A percentile compares a stretch with the other conserved stretches of the same genome.
These are phyloP conservation scores for Penicillium bialowiezense DNA, from an alignment of 495 filamentous ascomycete species.

Conservation along the genomic window DNA sequence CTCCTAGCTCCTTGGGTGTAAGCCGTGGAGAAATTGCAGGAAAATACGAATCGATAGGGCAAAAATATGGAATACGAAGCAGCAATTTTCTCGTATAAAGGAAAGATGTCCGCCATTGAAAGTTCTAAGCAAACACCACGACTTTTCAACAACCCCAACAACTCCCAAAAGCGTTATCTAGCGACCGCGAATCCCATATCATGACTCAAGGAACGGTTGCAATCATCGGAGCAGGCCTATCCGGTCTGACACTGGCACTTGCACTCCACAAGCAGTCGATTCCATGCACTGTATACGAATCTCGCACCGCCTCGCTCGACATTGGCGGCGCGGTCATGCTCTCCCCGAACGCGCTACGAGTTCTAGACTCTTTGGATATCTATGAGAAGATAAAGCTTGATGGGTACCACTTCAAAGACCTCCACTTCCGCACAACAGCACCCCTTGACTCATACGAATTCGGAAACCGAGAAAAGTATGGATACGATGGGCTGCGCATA, in stretches of 20 bases:
- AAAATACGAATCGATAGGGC: no score
- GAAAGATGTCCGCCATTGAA: neutral
- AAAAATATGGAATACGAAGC: no score
- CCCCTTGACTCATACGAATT: slow-evolving; percentile 44
- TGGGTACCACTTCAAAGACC: slow-evolving; percentile 35
- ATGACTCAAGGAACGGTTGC: slow-evolving; percentile 21
- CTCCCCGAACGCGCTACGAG: slow-evolving; percentile 48
- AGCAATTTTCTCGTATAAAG: no score
- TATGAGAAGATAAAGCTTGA: slow-evolving; percentile 34
- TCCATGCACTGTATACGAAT: slow-evolving; percentile 44
- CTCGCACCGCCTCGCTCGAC: slow-evolving; percentile 28
- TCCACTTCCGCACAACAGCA: slow-evolving; percentile 41
- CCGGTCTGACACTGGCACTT: slow-evolving; percentile 47
- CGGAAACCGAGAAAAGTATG: slow-evolving; percentile 38
- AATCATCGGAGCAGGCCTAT: slow-evolving; percentile 48
- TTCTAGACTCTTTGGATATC: slow-evolving; percentile 45
- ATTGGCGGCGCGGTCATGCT: slow-evolving; percentile 52
- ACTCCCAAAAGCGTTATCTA: no score
- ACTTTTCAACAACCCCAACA: no score
- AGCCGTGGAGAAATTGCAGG: no score
- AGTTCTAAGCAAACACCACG: neutral
- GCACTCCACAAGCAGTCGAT: slow-evolving; percentile 38
- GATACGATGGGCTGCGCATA: slow-evolving; percentile 45
- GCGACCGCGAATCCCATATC: slow-evolving; percentile 2
- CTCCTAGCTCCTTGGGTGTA: neutral